A percentile compares a stretch with the other conserved stretches of the same genome.
Evolutionary conservation across 306 rosid species (phyloP).

Genomic region (Quillaja saponaria): DNA sequence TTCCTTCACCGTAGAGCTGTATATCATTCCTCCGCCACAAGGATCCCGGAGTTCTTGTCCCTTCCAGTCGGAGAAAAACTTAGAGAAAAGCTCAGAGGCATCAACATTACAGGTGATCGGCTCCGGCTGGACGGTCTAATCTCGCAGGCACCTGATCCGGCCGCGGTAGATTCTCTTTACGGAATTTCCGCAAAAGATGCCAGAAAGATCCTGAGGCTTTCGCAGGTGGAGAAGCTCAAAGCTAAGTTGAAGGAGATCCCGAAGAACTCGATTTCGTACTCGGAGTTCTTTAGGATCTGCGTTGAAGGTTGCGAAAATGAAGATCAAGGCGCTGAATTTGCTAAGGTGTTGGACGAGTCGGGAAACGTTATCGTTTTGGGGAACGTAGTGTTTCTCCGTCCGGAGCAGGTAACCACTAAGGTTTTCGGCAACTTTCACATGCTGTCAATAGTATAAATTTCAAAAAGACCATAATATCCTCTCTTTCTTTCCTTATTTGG

Average conservation of each 20-base stretch:
- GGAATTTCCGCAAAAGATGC: slow-evolving; percentile 55
- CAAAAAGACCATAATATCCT: too few relatives aligned
- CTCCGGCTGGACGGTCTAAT: not conserved
- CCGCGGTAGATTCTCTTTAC: not conserved
- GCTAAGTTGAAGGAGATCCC: slow-evolving; percentile 49
- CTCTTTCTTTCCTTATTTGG: not conserved
- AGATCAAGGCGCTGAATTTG: slow-evolving; percentile 63
- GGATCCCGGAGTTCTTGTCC: slow-evolving; percentile 54
- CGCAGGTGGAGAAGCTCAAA: slow-evolving; percentile 69
- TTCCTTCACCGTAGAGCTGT: slow-evolving; percentile 48
- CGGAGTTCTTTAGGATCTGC: slow-evolving; percentile 61
- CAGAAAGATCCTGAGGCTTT: slow-evolving; percentile 59
- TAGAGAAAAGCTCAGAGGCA: slow-evolving; percentile 39
- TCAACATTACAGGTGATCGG: slow-evolving; percentile 24
- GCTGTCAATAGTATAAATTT: not conserved
- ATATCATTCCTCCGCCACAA: slow-evolving; percentile 36
- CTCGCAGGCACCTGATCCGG: not conserved
- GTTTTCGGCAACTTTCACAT: not conserved
- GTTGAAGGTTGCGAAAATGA: slow-evolving; percentile 48
- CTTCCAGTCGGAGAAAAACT: slow-evolving; percentile 61
- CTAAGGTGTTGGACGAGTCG: slow-evolving; percentile 64
- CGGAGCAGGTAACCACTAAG: slow-evolving; percentile 59
- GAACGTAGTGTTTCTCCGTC: slow-evolving; percentile 71
- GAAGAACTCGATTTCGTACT: slow-evolving; percentile 50
- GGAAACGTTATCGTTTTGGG: slow-evolving; percentile 90